phyloP scores from a whole-genome alignment of 1,139 yeast genomes.

The Pichia sp. region DNA sequence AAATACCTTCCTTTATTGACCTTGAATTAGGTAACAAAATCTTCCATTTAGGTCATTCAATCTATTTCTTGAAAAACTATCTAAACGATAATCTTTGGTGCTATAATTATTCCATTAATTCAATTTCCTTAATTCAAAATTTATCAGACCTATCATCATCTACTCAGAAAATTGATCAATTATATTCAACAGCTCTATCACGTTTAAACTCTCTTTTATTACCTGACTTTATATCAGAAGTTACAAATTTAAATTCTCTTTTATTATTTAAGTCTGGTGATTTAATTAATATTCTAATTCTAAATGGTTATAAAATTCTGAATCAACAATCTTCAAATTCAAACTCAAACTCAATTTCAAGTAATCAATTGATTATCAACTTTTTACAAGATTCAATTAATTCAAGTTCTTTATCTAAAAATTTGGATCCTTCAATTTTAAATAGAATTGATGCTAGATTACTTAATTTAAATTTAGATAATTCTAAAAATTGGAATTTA shows the following conservation, averaged over 20 bases:
- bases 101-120: slow-evolving; percentile 32
- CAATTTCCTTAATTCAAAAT: slow-evolving; percentile 6
- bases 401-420: slow-evolving; percentile 49
- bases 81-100: slow-evolving; percentile 62
- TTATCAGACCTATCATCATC: too few species aligned
- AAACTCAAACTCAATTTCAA: slow-evolving; percentile 54
- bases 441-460: slow-evolving; percentile 74
- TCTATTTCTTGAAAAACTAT: slow-evolving; percentile 57
- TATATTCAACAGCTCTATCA: slow-evolving; percentile 15
- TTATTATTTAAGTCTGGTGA: slow-evolving; percentile 72
- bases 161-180: slow-evolving; percentile 36
- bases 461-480: slow-evolving; percentile 54
- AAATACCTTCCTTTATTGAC: slow-evolving; percentile 54
- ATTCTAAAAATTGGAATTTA: slow-evolving; percentile 79
- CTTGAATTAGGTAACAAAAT: slow-evolving; percentile 40
- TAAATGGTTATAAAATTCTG: slow-evolving; percentile 48
- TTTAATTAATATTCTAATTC: slow-evolving; percentile 59
- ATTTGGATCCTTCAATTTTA: slow-evolving; percentile 30
- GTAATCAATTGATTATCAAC: slow-evolving; percentile 54
- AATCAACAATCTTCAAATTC: slow-evolving; percentile 43
- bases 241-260: slow-evolving; percentile 44
- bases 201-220: slow-evolving; percentile 5
- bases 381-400: slow-evolving; percentile 61
- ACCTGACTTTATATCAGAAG: slow-evolving; percentile 5
- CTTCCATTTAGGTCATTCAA: slow-evolving; percentile 70